phyloP scores from a whole-genome alignment of 129 eudicot species.

The Arctium lappa region DNA sequence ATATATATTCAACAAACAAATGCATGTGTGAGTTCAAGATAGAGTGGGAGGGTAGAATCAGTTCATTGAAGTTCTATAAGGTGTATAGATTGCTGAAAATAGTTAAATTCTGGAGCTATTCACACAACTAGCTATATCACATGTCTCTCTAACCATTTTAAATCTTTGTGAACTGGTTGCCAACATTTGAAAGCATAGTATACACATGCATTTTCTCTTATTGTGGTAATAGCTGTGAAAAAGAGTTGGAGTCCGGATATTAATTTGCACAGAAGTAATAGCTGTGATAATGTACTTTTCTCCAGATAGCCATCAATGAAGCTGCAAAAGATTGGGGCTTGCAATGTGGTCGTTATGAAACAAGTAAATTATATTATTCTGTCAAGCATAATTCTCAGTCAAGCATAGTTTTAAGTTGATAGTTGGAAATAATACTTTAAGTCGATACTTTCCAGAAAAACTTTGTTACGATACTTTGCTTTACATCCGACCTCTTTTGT shows the following conservation, averaged over 20 bases:
- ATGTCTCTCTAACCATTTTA: not conserved
- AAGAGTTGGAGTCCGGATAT: not conserved
- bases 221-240: not conserved
- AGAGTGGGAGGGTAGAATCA: not conserved
- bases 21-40: not conserved
- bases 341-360: conserved; percentile 85
- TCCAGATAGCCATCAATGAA: conserved; percentile 84
- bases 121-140: not conserved
- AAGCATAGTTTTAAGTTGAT: conserved; percentile 13
- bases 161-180: not conserved
- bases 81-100: not conserved
- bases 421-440: not conserved
- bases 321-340: conserved; percentile 93
- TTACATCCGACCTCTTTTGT: not conserved
- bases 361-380: conserved; percentile 40
- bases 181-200: not conserved
- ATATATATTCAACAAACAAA: not conserved
- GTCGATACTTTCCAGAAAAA: conserved; percentile 9
- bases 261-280: conserved; percentile 6
- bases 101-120: not conserved
- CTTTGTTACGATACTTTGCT: not conserved
- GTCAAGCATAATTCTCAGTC: not conserved
- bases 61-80: not conserved
- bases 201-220: not conserved
- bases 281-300: not conserved